Percentiles rank a stretch among this genome's conserved stretches.
Conservation (phyloP, 352 stramenopile species). For the Phytophthora multivora region DNA sequence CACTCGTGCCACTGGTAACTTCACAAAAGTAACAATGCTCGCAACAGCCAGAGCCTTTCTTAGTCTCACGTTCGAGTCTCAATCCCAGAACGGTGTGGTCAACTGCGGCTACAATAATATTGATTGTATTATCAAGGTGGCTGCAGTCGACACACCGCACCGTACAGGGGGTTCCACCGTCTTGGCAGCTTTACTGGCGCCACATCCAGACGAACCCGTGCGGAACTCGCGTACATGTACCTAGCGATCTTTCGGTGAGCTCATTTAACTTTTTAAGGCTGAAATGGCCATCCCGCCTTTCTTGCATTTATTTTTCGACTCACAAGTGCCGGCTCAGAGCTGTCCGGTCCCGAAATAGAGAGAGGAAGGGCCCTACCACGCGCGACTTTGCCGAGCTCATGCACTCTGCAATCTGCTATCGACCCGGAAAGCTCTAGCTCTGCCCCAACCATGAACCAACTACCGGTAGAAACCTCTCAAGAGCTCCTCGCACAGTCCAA, state of each 20-base stretch:
- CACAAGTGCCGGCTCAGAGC: conserved; percentile 19
- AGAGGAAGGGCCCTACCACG: conserved; percentile 23
- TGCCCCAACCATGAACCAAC: conserved; percentile 21
- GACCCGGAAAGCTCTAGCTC: conserved; percentile 1
- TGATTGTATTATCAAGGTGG: no score
- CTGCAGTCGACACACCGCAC: no score
- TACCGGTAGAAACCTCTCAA: conserved; percentile 5
- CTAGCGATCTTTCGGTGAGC: conserved; percentile 18
- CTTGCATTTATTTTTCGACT: conserved; percentile 31
- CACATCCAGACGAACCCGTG: conserved; percentile 14
- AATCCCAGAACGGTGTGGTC: no score
- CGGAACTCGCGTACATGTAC: conserved; percentile 18
- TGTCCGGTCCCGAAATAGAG: conserved; percentile 34
- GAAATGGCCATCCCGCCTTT: conserved; percentile 3
- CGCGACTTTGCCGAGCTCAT: conserved; percentile 15
- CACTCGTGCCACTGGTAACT: conserved; percentile 3
- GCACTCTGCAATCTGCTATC: conserved; percentile 33
- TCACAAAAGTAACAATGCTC: background rate
- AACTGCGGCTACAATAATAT: no score
- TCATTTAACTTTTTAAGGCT: background rate
- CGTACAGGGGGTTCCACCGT: no score
- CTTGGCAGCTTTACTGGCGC: background rate
- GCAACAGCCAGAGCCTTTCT: background rate
- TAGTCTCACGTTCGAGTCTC: background rate
- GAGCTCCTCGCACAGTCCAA: no score